These are phyloP conservation scores for Dillenia suffruticosa DNA, from an alignment of 164 flowering plant species.

Conservation along the genomic window DNA sequence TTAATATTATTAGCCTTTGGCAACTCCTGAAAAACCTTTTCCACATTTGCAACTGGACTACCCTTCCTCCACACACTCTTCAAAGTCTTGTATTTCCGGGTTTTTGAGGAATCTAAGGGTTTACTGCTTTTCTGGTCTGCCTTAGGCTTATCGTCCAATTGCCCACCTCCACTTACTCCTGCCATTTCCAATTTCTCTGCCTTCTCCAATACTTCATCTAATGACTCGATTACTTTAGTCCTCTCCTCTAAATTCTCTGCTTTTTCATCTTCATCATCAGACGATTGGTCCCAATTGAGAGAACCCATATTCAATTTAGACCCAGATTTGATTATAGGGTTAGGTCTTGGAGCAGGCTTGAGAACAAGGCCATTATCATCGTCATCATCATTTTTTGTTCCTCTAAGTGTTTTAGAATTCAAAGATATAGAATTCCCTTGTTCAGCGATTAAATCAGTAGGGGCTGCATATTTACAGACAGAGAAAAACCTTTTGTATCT, in stretches of 20 bases:
- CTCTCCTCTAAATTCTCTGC: conserved; percentile 39
- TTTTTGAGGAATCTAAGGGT: conserved; percentile 16
- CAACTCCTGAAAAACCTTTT: conserved; percentile 45
- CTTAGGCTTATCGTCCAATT: conserved; percentile 23
- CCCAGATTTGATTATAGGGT: conserved; percentile 51
- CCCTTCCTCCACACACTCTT: conserved; percentile 97
- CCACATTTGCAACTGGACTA: conserved; percentile 50
- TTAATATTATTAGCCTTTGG: conserved; percentile 23
- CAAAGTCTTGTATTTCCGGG: conserved; percentile 41
- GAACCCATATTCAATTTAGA: conserved; percentile 27
- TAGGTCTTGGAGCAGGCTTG: conserved; percentile 77
- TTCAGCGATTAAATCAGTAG: conserved; percentile 58
- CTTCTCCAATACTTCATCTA: conserved; percentile 88
- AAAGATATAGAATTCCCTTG: conserved; percentile 48
- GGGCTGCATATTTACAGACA: conserved; percentile 62
- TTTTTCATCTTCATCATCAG: conserved; percentile 11
- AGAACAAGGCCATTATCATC: conserved; percentile 50
- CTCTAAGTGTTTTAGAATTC: conserved; percentile 34
- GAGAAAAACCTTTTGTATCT: conserved; percentile 36
- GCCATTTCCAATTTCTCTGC: conserved; percentile 69
- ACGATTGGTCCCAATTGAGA: conserved; percentile 15
- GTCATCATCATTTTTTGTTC: conserved; percentile 37
- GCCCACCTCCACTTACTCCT: conserved; percentile 16
- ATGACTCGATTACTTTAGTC: conserved; percentile 69
- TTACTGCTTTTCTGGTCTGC: conserved; percentile 18